These are phyloP conservation scores for Pleurotus salmoneostramineus DNA, from an alignment of 768 basidiomycete species.

Conservation along the genomic window DNA sequence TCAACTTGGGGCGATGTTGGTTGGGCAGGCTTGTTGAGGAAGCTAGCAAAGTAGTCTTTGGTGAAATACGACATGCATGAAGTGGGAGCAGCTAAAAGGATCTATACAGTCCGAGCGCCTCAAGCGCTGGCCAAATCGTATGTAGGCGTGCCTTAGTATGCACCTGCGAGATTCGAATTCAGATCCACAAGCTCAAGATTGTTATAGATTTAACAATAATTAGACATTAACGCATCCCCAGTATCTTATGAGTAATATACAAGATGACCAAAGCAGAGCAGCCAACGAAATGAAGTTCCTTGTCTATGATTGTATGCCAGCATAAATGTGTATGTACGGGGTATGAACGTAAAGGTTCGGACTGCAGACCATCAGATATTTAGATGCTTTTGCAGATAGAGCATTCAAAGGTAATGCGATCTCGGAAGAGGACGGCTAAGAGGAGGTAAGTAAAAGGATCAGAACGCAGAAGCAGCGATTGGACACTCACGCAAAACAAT, in stretches of 20 bases:
- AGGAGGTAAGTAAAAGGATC: slow-evolving; percentile 13
- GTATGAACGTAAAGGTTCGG: not conserved
- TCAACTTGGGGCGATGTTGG: slow-evolving; percentile 38
- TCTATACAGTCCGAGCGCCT: not conserved
- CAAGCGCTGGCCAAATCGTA: too few species aligned
- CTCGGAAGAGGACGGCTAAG: slow-evolving; percentile 77
- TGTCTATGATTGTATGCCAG: slow-evolving; percentile 11
- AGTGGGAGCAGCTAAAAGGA: not conserved
- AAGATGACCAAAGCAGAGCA: slow-evolving; percentile 6
- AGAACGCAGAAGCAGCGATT: slow-evolving; percentile 6
- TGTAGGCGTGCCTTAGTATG: too few species aligned
- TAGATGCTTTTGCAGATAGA: slow-evolving; percentile 84
- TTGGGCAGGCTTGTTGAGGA: slow-evolving; percentile 48
- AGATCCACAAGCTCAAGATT: not conserved
- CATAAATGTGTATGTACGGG: not conserved
- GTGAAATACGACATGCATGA: slow-evolving; percentile 8
- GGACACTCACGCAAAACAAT: slow-evolving; percentile 71
- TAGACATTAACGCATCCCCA: slow-evolving; percentile 1
- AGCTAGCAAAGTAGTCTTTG: slow-evolving; percentile 89
- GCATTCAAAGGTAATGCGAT: slow-evolving; percentile 75
- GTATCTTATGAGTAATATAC: slow-evolving; percentile 10
- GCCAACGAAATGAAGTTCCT: slow-evolving; percentile 3
- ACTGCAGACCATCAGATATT: slow-evolving; percentile 36
- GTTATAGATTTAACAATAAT: slow-evolving; percentile 2
- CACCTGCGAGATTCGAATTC: too few species aligned